Percentiles rank a stretch among this genome's conserved stretches.
These are phyloP conservation scores for Hibiscus trionum DNA, from an alignment of 345 rosid species.

Conservation along the genomic window DNA sequence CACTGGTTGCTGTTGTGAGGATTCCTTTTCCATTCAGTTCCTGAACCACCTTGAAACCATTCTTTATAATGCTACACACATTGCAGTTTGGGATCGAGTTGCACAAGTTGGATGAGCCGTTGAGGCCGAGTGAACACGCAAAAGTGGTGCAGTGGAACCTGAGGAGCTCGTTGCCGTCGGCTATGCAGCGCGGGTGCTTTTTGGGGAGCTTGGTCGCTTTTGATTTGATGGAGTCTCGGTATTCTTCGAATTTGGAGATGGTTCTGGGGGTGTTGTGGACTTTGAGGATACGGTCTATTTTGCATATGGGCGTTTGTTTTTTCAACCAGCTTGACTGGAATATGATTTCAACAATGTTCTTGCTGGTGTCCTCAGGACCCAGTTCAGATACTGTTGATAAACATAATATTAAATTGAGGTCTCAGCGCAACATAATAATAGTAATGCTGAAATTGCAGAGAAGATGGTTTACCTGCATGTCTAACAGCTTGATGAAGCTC, in stretches of 20 bases:
- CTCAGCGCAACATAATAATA: neutral
- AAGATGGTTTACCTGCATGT: constrained; percentile 51
- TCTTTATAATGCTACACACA: constrained; percentile 53
- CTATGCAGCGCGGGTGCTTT: constrained; percentile 72
- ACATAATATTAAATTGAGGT: neutral
- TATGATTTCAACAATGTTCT: constrained; percentile 83
- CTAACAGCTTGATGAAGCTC: constrained; percentile 68
- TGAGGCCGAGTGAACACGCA: constrained; percentile 51
- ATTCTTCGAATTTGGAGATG: constrained; percentile 61
- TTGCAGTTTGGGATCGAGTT: constrained; percentile 40
- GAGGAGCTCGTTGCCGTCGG: constrained; percentile 79
- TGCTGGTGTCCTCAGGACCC: constrained; percentile 67
- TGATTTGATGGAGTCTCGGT: constrained; percentile 63
- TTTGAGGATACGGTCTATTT: constrained; percentile 65
- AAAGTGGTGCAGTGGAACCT: constrained; percentile 60
- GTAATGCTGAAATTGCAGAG: neutral
- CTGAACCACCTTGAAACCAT: constrained; percentile 39
- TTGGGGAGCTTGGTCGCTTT: constrained; percentile 45
- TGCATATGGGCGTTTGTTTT: constrained; percentile 54
- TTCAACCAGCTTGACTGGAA: constrained; percentile 87
- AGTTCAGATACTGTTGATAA: constrained; percentile 51
- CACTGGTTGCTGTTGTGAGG: constrained; percentile 71
- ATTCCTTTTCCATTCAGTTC: constrained; percentile 35
- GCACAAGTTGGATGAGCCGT: constrained; percentile 61
- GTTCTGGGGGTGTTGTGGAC: constrained; percentile 64